These are phyloP conservation scores for Ogataea nonfermentans DNA, from an alignment of 805 yeast species.

Conservation along the genomic window DNA sequence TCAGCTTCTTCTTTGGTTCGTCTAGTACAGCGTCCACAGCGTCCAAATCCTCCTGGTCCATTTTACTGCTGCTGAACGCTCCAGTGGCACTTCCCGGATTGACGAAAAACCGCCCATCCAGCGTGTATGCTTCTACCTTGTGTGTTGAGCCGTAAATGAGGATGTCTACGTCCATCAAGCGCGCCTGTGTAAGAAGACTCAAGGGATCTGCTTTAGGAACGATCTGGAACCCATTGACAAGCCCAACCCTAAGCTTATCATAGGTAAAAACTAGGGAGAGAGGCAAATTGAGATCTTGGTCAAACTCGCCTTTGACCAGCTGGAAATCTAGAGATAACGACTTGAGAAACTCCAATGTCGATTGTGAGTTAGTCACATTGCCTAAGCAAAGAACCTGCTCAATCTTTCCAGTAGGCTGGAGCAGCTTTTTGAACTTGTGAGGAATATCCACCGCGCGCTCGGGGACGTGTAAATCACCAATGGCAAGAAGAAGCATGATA, in stretches of 20 bases:
- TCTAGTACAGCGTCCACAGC: constrained; percentile 34
- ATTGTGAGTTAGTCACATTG: constrained; percentile 67
- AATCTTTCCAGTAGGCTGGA: constrained; percentile 76
- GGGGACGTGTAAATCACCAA: constrained; percentile 90
- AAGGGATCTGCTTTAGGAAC: constrained; percentile 88
- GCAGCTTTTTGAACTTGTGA: constrained; percentile 64
- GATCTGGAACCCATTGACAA: constrained; percentile 78
- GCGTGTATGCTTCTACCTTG: constrained; percentile 86
- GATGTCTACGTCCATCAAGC: constrained; percentile 90
- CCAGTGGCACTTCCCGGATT: constrained; percentile 98
- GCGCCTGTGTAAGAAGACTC: constrained; percentile 74
- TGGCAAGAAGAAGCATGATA: constrained; percentile 68
- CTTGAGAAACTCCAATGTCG: constrained; percentile 62
- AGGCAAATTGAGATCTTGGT: constrained; percentile 54
- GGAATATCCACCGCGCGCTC: constrained; percentile 71
- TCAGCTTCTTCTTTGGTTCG: constrained; percentile 7
- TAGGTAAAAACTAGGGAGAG: constrained; percentile 60
- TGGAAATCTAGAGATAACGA: constrained; percentile 70
- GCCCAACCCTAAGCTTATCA: constrained; percentile 76
- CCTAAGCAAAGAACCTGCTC: constrained; percentile 84
- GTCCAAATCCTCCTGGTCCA: constrained; percentile 49
- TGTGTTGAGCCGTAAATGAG: constrained; percentile 93
- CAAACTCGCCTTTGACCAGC: constrained; percentile 81
- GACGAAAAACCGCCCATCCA: constrained; percentile 91
- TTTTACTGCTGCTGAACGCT: constrained; percentile 69